Conservation (phyloP, 371 early-diverging fungal species). For the Lichtheimia ornata region DNA sequence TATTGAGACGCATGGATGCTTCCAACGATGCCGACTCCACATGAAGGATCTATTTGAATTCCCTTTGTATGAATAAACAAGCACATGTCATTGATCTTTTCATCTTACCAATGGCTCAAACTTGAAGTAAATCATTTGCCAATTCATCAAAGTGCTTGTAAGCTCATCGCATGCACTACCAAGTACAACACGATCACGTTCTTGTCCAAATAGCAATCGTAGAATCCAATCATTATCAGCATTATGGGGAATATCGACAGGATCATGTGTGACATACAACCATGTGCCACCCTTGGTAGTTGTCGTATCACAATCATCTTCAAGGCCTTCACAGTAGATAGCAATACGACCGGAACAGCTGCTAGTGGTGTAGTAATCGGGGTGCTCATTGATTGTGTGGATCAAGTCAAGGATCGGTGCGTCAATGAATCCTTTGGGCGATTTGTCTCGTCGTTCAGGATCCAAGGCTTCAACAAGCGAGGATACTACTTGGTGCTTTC, state of each 20-base stretch:
- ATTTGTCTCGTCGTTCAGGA: slow-evolving; percentile 59
- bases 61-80: not conserved
- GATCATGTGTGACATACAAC: slow-evolving; percentile 64
- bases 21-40: slow-evolving; percentile 57
- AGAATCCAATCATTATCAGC: slow-evolving; percentile 32
- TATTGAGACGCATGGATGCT: slow-evolving; percentile 56
- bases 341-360: slow-evolving; percentile 65
- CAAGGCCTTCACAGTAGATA: slow-evolving; percentile 52
- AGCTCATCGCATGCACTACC: slow-evolving; percentile 13
- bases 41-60: slow-evolving; percentile 52
- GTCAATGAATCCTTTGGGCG: slow-evolving; percentile 67
- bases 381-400: slow-evolving; percentile 49
- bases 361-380: slow-evolving; percentile 63
- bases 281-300: slow-evolving; percentile 62
- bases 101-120: slow-evolving; percentile 64
- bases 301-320: slow-evolving; percentile 15
- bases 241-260: slow-evolving; percentile 42
- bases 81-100: not conserved
- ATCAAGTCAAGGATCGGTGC: slow-evolving; percentile 60
- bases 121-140: slow-evolving; percentile 56
- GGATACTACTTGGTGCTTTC: slow-evolving; percentile 44
- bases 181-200: slow-evolving; percentile 23
- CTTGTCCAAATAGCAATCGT: slow-evolving; percentile 39
- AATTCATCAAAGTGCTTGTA: slow-evolving; percentile 12
- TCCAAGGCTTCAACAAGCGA: slow-evolving; percentile 53